Base-by-base conservation (phyloP, 805 yeast species). In the Saccharomycopsis lassenensis region DNA sequence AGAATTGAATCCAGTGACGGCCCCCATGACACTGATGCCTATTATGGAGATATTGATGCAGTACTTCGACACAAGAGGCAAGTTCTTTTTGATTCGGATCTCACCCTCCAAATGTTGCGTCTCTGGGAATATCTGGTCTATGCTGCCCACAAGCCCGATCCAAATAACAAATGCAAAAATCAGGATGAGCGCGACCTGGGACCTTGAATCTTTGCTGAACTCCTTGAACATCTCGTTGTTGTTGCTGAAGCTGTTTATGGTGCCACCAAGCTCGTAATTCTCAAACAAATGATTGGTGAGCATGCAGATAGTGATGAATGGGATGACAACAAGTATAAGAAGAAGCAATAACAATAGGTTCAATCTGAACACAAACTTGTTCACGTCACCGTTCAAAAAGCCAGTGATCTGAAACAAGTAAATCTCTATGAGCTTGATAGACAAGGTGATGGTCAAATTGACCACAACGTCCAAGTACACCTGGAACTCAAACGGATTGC, bases 1-100 rank as follows among this genome's bases (percentile, higher is more conserved):
- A 10, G 34, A 21, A 19, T 40, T 40, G 29, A 37, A 33, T n/a
- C 44, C 44, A 20, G 44, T 36, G 29, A 40, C 29, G 6, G 38
- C 29, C 14, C 41, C 44, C 44, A 40, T 40, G 11, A 40, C 21
- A 5, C 35, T 24, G 4, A 40, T 33, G 5, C 44, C 44, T 8
- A 40, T 17, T 10, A 40, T 18, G 10, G 41, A 25, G 8, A 37
- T 8, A 26, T 36, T 36, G 10, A 32, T 24, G 12, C 31, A 18
- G 19, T 35, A 31, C 16, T 24, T 31, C n/a, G 37, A 14, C 5
- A 24, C 6, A 11, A 35, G 12, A 22, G 21, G 24, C 5, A 11
- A 4, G 16, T 31, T 21, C 16, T 12, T 12, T 7, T 16, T 11
- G n/a, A n/a, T n/a, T n/a, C n/a, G n/a, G n/a, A n/a, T n/a, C n/a